Percentiles rank a stretch among this genome's conserved stretches.
Evolutionary conservation across 345 rosid genomes (phyloP).

Genomic region (Sisymbrium altissimum): DNA sequence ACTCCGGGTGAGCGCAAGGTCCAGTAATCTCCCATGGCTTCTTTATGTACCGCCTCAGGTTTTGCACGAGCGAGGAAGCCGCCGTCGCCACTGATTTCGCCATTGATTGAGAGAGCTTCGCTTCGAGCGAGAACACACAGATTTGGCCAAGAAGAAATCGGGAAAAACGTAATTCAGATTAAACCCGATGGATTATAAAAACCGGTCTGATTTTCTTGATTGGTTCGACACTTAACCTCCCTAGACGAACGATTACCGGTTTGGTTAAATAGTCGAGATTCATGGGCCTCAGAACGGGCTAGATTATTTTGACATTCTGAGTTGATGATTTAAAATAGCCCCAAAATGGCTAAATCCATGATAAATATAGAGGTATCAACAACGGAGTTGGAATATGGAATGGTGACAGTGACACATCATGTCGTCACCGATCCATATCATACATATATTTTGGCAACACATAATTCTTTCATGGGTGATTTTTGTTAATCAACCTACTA

Average conservation of each 20-base stretch:
- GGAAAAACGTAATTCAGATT: neutral
- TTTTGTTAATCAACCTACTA: no score
- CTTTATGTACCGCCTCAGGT: slow-evolving; percentile 65
- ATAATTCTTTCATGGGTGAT: no score
- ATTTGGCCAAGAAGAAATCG: slow-evolving; percentile 1
- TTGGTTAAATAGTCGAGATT: neutral
- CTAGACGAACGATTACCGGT: neutral
- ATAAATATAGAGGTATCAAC: no score
- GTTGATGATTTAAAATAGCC: neutral
- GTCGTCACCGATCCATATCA: no score
- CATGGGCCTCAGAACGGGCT: neutral
- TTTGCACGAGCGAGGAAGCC: slow-evolving; percentile 51
- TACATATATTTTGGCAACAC: no score
- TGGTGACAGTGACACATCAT: no score
- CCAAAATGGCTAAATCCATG: neutral
- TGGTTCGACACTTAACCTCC: neutral
- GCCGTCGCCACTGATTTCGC: slow-evolving; percentile 57
- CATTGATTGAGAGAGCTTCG: slow-evolving; percentile 42
- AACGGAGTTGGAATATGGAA: no score
- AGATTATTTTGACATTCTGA: neutral
- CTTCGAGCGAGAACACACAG: neutral
- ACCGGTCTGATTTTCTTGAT: slow-evolving; percentile 2
- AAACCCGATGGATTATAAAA: neutral
- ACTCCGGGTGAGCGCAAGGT: slow-evolving; percentile 88
- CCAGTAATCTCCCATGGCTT: slow-evolving; percentile 98